Evolutionary conservation across 495 filamentous ascomycete genomes (phyloP).

Genomic region (Aspergillus bertholletiae): DNA sequence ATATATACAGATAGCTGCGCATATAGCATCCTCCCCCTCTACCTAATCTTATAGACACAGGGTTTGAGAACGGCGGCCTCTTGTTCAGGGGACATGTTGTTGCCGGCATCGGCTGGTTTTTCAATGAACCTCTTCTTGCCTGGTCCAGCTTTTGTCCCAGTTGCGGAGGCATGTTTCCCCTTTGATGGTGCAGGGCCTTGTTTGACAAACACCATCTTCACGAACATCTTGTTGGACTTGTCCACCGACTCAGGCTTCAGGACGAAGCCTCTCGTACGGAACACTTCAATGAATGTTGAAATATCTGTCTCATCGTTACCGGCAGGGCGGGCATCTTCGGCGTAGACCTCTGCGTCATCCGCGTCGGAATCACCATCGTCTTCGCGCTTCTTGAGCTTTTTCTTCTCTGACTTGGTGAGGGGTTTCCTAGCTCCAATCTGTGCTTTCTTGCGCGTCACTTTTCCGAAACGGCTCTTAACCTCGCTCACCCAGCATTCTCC

Average conservation of each 20-base stretch:
- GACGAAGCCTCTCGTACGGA: conserved; percentile 73
- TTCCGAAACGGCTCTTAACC: conserved; percentile 86
- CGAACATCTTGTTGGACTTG: conserved; percentile 95
- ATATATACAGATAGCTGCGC: not conserved
- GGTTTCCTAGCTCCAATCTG: conserved; percentile 62
- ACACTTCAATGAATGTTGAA: conserved; percentile 79
- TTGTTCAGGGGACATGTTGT: conserved; percentile 45
- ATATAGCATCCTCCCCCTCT: conserved; percentile 12
- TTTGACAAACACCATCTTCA: conserved; percentile 92
- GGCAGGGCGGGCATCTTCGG: conserved; percentile 42
- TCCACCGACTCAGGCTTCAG: conserved; percentile 65
- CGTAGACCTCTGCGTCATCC: conserved; percentile 44
- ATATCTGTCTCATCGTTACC: conserved; percentile 71
- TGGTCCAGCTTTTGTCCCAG: conserved; percentile 30
- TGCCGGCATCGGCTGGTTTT: conserved; percentile 49
- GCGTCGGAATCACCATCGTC: conserved; percentile 37
- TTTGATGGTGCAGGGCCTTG: conserved; percentile 57
- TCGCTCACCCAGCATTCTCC: conserved; percentile 96
- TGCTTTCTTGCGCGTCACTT: conserved; percentile 53
- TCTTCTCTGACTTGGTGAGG: conserved; percentile 53
- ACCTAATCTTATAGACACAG: conserved; percentile 94
- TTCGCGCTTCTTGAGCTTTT: conserved; percentile 37
- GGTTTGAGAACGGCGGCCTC: conserved; percentile 82
- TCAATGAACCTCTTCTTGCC: conserved; percentile 60
- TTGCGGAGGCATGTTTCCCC: conserved; percentile 60